Percentiles rank a stretch among this genome's conserved stretches.
Conservation (phyloP, 116 monocot species). For the Dioscorea cayenensis region DNA sequence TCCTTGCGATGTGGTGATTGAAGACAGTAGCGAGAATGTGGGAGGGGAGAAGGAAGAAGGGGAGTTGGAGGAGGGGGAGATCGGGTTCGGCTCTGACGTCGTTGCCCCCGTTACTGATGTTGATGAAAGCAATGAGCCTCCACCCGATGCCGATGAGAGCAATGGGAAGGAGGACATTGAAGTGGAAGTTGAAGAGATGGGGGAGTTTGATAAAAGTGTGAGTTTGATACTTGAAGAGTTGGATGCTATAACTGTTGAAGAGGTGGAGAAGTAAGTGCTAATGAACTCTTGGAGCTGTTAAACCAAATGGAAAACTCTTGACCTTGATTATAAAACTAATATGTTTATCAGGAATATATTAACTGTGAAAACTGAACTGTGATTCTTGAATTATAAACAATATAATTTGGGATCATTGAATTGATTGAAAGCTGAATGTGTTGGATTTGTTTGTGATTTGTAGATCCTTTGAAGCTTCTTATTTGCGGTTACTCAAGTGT, state of each 20-base stretch:
- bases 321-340: background rate
- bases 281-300: background rate
- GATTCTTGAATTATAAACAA: background rate
- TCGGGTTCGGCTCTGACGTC: constrained; percentile 31
- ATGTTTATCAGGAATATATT: background rate
- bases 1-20: constrained; percentile 8
- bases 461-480: constrained; percentile 77
- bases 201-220: constrained; percentile 60
- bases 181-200: constrained; percentile 22
- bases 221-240: constrained; percentile 69
- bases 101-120: constrained; percentile 1
- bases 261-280: constrained; percentile 71
- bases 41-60: constrained; percentile 65
- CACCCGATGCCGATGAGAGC: background rate
- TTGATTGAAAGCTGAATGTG: background rate
- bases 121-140: constrained; percentile 3
- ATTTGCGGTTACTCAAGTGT: constrained; percentile 46
- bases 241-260: constrained; percentile 59
- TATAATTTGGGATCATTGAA: background rate
- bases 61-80: constrained; percentile 91
- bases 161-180: constrained; percentile 11
- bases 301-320: no score
- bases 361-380: background rate
- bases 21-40: constrained; percentile 18
- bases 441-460: constrained; percentile 6